phyloP scores from a whole-genome alignment of 805 yeast species.

The Clavispora asparagi region DNA sequence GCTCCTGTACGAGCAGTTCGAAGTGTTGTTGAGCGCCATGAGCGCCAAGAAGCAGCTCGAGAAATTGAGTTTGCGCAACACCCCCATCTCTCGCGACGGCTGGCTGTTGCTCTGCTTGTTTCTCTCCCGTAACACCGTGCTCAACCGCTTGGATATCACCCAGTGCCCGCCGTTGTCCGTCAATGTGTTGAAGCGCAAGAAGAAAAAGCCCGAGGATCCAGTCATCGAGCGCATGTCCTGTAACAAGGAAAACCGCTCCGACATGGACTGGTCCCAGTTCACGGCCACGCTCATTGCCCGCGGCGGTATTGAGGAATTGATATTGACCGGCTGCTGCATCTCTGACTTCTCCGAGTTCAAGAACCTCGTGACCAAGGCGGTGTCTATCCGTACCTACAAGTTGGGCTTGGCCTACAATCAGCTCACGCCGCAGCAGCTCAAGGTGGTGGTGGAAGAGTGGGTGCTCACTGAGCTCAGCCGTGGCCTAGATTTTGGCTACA shows the following conservation, averaged over 20 bases:
- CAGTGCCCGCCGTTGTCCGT: slow-evolving; percentile 53
- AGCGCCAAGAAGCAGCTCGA: slow-evolving; percentile 60
- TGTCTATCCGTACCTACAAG: slow-evolving; percentile 48
- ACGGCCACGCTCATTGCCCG: slow-evolving; percentile 63
- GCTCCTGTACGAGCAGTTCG: slow-evolving; percentile 70
- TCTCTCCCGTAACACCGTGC: slow-evolving; percentile 53
- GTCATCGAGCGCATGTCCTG: slow-evolving; percentile 38
- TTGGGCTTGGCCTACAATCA: slow-evolving; percentile 78
- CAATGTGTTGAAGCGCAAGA: slow-evolving; percentile 37
- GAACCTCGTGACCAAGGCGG: slow-evolving; percentile 51
- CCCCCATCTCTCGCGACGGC: slow-evolving; percentile 63
- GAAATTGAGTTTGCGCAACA: slow-evolving; percentile 73
- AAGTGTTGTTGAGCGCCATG: slow-evolving; percentile 66
- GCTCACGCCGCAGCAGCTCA: slow-evolving; percentile 53
- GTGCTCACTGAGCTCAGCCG: slow-evolving; percentile 41
- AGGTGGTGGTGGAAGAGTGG: slow-evolving; percentile 53
- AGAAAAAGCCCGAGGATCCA: slow-evolving; percentile 20
- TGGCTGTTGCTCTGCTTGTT: slow-evolving; percentile 82
- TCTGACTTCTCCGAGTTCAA: slow-evolving; percentile 51
- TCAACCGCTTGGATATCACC: slow-evolving; percentile 63
- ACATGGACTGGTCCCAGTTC: slow-evolving; percentile 79
- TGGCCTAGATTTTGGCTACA: slow-evolving; percentile 83
- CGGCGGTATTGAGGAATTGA: slow-evolving; percentile 74
- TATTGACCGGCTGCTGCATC: slow-evolving; percentile 72
- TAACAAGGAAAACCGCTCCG: slow-evolving; percentile 54